These are phyloP conservation scores for Artemisia tridentata DNA, from an alignment of 129 eudicot species.

Conservation along the genomic window DNA sequence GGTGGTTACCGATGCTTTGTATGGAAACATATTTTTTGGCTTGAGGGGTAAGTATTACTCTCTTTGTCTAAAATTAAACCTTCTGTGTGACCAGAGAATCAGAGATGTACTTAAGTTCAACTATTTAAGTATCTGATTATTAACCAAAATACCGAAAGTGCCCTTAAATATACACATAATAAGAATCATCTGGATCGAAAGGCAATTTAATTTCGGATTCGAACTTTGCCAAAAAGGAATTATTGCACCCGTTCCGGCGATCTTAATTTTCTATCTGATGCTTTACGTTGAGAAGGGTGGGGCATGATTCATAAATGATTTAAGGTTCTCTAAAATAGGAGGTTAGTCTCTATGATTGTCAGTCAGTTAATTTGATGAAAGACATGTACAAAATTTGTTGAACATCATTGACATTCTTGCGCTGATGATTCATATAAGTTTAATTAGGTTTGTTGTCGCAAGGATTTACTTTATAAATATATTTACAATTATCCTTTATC, in stretches of 20 bases:
- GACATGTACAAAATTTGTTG: background rate
- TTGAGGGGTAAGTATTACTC: conserved; percentile 3
- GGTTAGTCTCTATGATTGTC: background rate
- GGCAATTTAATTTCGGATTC: background rate
- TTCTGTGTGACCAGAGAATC: background rate
- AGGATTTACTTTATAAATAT: background rate
- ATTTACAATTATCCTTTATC: background rate
- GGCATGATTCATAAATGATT: background rate
- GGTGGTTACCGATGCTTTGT: background rate
- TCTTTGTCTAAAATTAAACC: background rate
- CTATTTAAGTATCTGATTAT: background rate
- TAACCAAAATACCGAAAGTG: background rate
- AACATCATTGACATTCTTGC: background rate
- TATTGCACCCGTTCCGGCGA: background rate
- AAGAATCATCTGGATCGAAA: background rate
- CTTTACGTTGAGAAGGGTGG: background rate
- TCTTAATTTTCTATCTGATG: background rate
- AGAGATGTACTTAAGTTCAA: background rate
- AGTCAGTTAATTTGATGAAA: background rate
- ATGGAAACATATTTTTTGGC: background rate
- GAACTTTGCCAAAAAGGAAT: background rate
- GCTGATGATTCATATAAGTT: conserved; percentile 3
- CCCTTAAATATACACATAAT: background rate
- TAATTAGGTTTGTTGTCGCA: background rate
- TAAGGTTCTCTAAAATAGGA: background rate